Base-by-base conservation (phyloP, 2,329 filamentous ascomycete genomes). In the Metarhizium guizhouense region DNA sequence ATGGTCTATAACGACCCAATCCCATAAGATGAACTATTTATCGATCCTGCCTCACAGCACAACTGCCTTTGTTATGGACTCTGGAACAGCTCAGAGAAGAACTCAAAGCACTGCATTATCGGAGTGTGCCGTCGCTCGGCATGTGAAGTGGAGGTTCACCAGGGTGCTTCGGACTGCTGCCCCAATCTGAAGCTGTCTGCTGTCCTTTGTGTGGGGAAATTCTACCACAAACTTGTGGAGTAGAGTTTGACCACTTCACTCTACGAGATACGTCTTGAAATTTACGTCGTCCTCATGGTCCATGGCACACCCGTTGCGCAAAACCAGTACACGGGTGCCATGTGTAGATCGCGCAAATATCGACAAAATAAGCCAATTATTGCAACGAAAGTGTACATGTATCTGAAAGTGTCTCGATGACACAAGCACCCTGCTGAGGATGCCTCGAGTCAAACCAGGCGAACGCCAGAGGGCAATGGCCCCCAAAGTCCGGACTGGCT, bases 401-500 rank as follows among this genome's bases (percentile, higher is more conserved):
- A 11, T n/a, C 29, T 34, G 51, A 53, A n/a, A 34, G 16, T 29
- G 16, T 7, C 20, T 53, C 51, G 25, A 18, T 32, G 40, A 53
- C 51, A n/a, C 36, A n/a, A 42, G 16, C 29, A 11, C 14, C 51
- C 25, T 36, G 6, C 7, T 16, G n/a, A 54, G 10, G 40, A 57
- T 57, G 56, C 51, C 56, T 45, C 52, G 56, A 25, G 56, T 57
- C 18, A 54, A 57, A 49, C 56, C 56, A 7, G 56, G 56, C 18
- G 29, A 57, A 16, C 56, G 56, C 30, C 53, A 52, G 30, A 49
- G 56, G 48, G 53, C 49, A 29, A 57, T 47, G 53, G 56, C 56
- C 32, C 56, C 56, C 34, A 57, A 57, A 51, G 56, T 57, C 14
- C 47, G 56, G 42, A 57, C 56, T 34, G 56, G 56, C 7, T 57